phyloP scores from a whole-genome alignment of 2,329 filamentous ascomycete genomes.

The Alternaria gansuensis region DNA sequence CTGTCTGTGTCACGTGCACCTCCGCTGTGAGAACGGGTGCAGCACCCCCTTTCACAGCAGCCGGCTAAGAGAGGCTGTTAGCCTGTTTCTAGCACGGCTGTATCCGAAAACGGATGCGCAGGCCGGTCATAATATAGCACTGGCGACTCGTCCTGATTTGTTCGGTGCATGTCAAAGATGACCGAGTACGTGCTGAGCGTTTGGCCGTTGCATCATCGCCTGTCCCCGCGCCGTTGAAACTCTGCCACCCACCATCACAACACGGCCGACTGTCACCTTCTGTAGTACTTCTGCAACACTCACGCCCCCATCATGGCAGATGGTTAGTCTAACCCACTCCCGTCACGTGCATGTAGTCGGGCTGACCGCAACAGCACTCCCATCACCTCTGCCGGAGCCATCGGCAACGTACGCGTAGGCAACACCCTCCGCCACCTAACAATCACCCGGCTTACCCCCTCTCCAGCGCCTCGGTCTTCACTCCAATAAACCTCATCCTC shows the following conservation, averaged over 20 bases:
- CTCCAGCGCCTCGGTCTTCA: constrained; percentile 62
- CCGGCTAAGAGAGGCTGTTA: constrained; percentile 3
- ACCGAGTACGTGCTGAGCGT: constrained; percentile 5
- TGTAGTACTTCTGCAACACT: background rate
- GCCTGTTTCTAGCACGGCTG: background rate
- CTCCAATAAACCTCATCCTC: constrained; percentile 69
- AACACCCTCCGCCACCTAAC: constrained; percentile 7
- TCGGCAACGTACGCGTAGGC: constrained; percentile 57
- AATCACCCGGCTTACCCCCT: constrained; percentile 26
- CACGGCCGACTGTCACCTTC: constrained; percentile 1
- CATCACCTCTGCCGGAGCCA: constrained; percentile 68
- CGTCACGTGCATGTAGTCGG: background rate
- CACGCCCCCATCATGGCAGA: constrained; percentile 36
- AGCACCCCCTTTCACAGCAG: constrained; percentile 13
- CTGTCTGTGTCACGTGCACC: background rate
- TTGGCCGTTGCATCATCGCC: constrained; percentile 5
- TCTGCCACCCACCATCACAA: constrained; percentile 9
- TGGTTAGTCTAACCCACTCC: constrained; percentile 16
- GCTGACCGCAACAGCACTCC: constrained; percentile 56
- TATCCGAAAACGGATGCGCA: background rate
- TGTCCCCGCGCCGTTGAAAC: constrained; percentile 6
- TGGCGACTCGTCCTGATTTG: background rate
- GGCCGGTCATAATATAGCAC: too few relatives aligned
- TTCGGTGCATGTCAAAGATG: background rate
- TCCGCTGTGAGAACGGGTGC: constrained; percentile 3